Evolutionary conservation across 148 eudicot species (phyloP).

Genomic region (Limonium bicolor): DNA sequence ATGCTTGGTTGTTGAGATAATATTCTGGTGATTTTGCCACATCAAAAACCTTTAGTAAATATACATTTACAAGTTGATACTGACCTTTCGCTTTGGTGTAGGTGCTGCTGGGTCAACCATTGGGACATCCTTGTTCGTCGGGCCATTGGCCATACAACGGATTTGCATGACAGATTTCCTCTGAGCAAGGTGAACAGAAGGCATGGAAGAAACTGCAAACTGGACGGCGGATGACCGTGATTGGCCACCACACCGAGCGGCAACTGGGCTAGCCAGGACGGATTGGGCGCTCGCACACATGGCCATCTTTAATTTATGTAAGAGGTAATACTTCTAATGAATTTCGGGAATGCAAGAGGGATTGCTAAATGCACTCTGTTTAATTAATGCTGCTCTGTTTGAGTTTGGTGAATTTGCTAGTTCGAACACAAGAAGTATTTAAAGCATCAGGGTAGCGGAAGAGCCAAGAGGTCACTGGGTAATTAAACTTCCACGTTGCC

Average conservation of each 20-base stretch:
- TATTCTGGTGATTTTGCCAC: no score
- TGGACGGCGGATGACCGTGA: background rate
- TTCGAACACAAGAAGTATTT: background rate
- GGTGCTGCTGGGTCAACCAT: conserved; percentile 1
- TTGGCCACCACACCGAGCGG: background rate
- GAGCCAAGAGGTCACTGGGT: conserved; percentile 1
- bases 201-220: background rate
- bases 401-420: background rate
- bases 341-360: background rate
- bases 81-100: conserved; percentile 24
- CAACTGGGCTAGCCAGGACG: conserved; percentile 1
- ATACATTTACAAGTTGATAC: no score
- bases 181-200: background rate
- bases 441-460: background rate
- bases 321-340: background rate
- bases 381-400: background rate
- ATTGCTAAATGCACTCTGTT: background rate
- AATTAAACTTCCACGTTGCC: conserved; percentile 12
- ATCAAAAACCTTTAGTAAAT: no score
- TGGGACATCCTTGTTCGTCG: background rate
- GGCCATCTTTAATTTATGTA: background rate
- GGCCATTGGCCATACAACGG: background rate
- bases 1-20: no score
- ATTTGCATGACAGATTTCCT: conserved; percentile 1
- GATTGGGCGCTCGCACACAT: conserved; percentile 2